phyloP scores from a whole-genome alignment of 371 early-diverging fungal genomes.

The Coemansia sp. region DNA sequence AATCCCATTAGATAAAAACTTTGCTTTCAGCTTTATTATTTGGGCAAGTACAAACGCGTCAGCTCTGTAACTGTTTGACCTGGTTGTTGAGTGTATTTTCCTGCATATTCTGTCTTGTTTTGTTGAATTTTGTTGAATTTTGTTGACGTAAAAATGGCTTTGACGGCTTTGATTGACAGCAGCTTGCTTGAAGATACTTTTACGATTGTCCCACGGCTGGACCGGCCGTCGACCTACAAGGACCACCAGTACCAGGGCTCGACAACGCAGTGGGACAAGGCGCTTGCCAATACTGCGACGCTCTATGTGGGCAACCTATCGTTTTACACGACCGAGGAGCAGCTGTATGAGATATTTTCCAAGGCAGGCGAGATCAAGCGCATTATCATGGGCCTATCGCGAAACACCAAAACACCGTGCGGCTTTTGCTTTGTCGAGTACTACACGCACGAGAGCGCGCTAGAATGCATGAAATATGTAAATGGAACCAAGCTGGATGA shows the following conservation, averaged over 20 bases:
- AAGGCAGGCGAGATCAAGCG: constrained; percentile 96
- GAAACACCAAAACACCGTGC: constrained; percentile 92
- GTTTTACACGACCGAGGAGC: constrained; percentile 98
- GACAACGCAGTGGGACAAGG: constrained; percentile 65
- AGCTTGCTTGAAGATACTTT: constrained; percentile 21
- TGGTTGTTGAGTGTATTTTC: not conserved
- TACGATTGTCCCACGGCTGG: constrained; percentile 77
- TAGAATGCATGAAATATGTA: constrained; percentile 91
- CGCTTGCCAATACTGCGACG: constrained; percentile 74
- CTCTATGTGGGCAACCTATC: constrained; percentile 98
- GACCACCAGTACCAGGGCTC: constrained; percentile 82
- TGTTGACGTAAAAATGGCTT: constrained; percentile 12
- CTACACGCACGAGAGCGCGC: constrained; percentile 81
- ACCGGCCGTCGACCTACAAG: constrained; percentile 81
- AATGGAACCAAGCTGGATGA: constrained; percentile 96
- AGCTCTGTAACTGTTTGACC: not conserved
- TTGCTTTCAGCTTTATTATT: not conserved
- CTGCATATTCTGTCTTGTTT: constrained; percentile 1
- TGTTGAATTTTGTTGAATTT: constrained; percentile 2
- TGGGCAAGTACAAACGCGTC: not conserved
- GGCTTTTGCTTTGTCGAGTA: constrained; percentile 99
- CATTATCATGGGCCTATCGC: constrained; percentile 98
- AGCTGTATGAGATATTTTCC: constrained; percentile 94
- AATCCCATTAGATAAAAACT: not conserved
- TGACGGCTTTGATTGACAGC: constrained; percentile 16